These are phyloP conservation scores for Epichloe sibirici DNA, from an alignment of 2,329 filamentous ascomycete species.

Conservation along the genomic window DNA sequence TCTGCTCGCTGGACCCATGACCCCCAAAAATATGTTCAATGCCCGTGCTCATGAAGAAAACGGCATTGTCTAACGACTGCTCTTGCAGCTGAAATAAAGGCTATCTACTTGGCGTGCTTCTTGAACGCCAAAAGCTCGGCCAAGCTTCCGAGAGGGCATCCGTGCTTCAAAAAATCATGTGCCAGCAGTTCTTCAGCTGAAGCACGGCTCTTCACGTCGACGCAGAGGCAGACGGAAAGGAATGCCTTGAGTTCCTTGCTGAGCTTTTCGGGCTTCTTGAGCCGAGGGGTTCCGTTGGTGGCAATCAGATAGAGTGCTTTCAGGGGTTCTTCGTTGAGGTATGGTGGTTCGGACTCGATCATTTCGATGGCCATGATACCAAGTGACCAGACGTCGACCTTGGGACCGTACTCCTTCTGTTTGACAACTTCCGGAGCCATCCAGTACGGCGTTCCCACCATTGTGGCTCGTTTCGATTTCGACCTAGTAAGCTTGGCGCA, in stretches of 20 bases:
- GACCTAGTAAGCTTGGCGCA: slow-evolving; percentile 96
- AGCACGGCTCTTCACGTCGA: slow-evolving; percentile 89
- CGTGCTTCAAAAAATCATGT: slow-evolving; percentile 90
- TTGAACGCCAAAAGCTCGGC: slow-evolving; percentile 83
- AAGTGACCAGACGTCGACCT: slow-evolving; percentile 97
- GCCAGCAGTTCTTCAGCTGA: slow-evolving; percentile 80
- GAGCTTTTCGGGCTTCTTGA: slow-evolving; percentile 97
- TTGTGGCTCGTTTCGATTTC: slow-evolving; percentile 93
- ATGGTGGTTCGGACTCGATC: slow-evolving; percentile 97
- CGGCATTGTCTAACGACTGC: neutral
- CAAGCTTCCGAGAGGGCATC: slow-evolving; percentile 71
- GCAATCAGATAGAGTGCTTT: slow-evolving; percentile 97
- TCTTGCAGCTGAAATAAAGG: neutral
- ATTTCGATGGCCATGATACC: slow-evolving; percentile 99
- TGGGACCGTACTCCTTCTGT: slow-evolving; percentile 96
- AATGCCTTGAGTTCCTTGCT: slow-evolving; percentile 98
- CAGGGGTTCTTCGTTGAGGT: slow-evolving; percentile 93
- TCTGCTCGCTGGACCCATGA: slow-evolving; percentile 4
- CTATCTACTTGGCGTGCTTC: slow-evolving; percentile 51
- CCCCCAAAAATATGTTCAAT: neutral
- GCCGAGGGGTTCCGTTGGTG: slow-evolving; percentile 87
- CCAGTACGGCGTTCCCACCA: slow-evolving; percentile 99
- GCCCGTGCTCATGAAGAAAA: slow-evolving; percentile 1
- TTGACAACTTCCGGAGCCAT: slow-evolving; percentile 99
- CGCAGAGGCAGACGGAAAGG: slow-evolving; percentile 88